These are phyloP conservation scores for Xylaria cubensis DNA, from an alignment of 495 filamentous ascomycete genomes.

Conservation along the genomic window DNA sequence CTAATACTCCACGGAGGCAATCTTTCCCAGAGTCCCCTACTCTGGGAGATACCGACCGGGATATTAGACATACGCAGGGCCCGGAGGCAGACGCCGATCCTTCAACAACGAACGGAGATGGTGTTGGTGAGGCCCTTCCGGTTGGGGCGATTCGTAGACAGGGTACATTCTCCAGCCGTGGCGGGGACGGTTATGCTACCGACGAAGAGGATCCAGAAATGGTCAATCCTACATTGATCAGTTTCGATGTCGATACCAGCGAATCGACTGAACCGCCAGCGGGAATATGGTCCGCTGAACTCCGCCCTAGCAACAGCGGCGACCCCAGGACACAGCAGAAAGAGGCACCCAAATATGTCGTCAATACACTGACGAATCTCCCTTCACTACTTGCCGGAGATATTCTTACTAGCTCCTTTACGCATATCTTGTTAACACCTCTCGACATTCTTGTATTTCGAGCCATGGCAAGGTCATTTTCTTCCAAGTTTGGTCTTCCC, in stretches of 20 bases:
- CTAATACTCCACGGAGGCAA: conserved; percentile 25
- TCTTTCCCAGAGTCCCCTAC: conserved; percentile 38
- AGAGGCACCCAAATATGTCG: conserved; percentile 44
- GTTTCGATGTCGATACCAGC: conserved; percentile 62
- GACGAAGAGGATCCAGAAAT: conserved; percentile 59
- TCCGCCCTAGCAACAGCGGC: conserved; percentile 52
- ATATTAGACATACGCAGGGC: conserved; percentile 33
- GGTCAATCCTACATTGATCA: conserved; percentile 59
- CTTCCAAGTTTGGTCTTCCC: conserved; percentile 35
- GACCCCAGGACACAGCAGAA: conserved; percentile 33
- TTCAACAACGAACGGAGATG: conserved; percentile 35
- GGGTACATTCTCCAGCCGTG: conserved; percentile 41
- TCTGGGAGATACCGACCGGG: conserved; percentile 36
- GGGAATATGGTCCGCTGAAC: conserved; percentile 63
- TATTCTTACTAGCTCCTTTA: conserved; percentile 41
- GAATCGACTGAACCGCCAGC: conserved; percentile 49
- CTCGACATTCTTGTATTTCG: conserved; percentile 39
- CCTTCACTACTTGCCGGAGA: conserved; percentile 46
- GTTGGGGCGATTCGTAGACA: conserved; percentile 41
- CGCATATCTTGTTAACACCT: conserved; percentile 43
- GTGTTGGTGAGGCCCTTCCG: conserved; percentile 36
- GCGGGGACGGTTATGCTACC: conserved; percentile 49
- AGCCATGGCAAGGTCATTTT: conserved; percentile 39
- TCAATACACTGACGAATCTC: conserved; percentile 46
- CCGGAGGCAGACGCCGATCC: conserved; percentile 34